Evolutionary conservation across 208 protist species (phyloP), one percentile per base, ranked within the genome.

Genomic region (Leishmania tarentolae): DNA sequence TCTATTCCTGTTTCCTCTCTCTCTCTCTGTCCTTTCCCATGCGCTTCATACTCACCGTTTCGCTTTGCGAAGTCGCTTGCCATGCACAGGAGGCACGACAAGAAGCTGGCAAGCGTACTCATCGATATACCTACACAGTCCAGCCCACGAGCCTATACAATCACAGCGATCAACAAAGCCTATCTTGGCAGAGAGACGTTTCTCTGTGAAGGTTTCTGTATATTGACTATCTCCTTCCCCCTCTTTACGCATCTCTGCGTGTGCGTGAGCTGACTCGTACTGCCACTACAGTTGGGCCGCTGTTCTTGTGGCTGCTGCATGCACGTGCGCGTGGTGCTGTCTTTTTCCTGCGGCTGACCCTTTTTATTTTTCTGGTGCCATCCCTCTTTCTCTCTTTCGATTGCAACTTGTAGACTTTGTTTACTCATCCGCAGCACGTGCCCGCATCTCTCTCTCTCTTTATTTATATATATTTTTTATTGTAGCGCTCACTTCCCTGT

Each of bases 321-420:
- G 74, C 42, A 50, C 47, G 75, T 76, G 28, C 68, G 35, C 31
- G 57, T 76, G 37, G 44, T 35, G 56, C 61, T 53, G 50, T 35
- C 40, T n/a, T 9, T 70, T 21, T n/a, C 31, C 24, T 40, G 28
- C 17, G 31, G 40, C 21, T 68, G 74, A 56, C 3, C 57, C 56
- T 63, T 53, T 53, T 53, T 0, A 4, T 17, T 63, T 63, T 31
- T 28, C 57, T 63, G 28, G n/a, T n/a, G n/a, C n/a, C n/a, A n/a
- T n/a, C n/a, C n/a, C n/a, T n/a, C n/a, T 46, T 75, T 85, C 44
- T 66, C 37, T 78, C 69, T 81, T 81, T 75, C 37, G 37, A 53
- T 44, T 75, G 47, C 40, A 42, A 40, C 75, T 70, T 42, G 72
- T 74, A 73, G 50, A 7, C 53, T 75, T 42, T 19, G 50, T 75